Base-by-base conservation (phyloP, 352 stramenopile genomes). In the Globisporangium heterothallicum region DNA sequence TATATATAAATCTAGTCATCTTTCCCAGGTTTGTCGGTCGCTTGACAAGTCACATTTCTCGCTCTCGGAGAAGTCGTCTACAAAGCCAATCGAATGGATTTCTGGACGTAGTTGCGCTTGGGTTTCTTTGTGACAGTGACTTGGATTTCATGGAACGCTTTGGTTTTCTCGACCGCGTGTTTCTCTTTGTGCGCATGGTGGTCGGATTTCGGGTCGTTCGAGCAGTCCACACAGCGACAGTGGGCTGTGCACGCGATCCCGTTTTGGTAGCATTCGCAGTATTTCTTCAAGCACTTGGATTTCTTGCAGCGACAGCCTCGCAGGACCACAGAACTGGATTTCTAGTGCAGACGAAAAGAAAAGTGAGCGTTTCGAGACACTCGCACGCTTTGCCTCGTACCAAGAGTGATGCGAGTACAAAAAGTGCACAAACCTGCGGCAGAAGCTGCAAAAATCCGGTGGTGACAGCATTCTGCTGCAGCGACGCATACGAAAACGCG, bases 181-280 rank as follows among this genome's bases (percentile, higher is more conserved):
- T 47, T 62, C 42, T 27, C 51, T 36, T 74, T 75, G 24, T 72
- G 62, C 13, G 71, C 42, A 27, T 74, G 65, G 13, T 55, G 53
- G 16, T 70, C 70, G 4, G 65, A 48, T 34, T 64, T 63, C 10
- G 72, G 41, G 51, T 89, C 68, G 74, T 99, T 99, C 50, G 89
- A 79, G 70, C 95, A 99, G 52, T 98, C 89, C 42, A 78, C 69
- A 64, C 97, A 99, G 59, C 97, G 97, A 67, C 96, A 99, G 55
- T 92, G 79, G 19, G 73, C 68, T 6, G 90, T 93, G 62, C 97
- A 98, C 70, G 64, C 79, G 45, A 88, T 87, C 56, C 59, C 82
- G 66, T 92, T 96, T 69, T 98, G 81, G 68, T 98, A 99, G 71
- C 97, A 99, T 66, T 98, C 94, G 72, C 96, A 99, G 72, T 99